Conservation (phyloP, 2,329 filamentous ascomycete genomes). For the Pseudocercospora fijiensis region DNA sequence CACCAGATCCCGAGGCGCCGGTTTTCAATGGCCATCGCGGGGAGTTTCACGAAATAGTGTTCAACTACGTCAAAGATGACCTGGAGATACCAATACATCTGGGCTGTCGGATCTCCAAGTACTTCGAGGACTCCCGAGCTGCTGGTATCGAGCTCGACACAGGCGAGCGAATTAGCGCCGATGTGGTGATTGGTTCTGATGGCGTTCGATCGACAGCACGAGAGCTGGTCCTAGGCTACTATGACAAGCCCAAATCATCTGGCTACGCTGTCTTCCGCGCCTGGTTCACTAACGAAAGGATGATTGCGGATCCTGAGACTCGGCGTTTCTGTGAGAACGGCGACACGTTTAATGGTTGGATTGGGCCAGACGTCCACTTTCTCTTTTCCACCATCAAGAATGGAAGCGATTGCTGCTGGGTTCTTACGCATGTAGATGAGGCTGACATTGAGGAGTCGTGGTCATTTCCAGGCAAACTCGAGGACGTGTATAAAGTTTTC, state of each 20-base stretch:
- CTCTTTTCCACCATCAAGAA: constrained; percentile 3
- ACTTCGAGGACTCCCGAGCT: background rate
- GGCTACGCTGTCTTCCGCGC: constrained; percentile 27
- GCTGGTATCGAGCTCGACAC: constrained; percentile 7
- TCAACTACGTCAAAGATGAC: constrained; percentile 3
- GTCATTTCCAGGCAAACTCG: constrained; percentile 2
- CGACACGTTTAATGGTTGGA: background rate
- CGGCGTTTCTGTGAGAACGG: constrained; percentile 46
- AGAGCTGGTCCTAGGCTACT: constrained; percentile 32
- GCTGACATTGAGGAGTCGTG: constrained; percentile 3
- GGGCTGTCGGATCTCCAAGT: constrained; percentile 1
- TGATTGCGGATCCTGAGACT: background rate
- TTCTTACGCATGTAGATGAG: background rate
- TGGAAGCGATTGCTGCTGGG: constrained; percentile 1
- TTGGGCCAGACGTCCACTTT: background rate
- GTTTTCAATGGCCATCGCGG: constrained; percentile 4
- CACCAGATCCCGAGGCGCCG: background rate
- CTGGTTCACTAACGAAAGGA: constrained; percentile 4
- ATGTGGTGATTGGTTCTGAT: constrained; percentile 35
- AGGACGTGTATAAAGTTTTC: constrained; percentile 4
- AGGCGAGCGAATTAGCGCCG: constrained; percentile 37
- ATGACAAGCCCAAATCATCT: constrained; percentile 36
- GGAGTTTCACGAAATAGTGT: constrained; percentile 4
- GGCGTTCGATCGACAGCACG: constrained; percentile 48
- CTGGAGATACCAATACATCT: constrained; percentile 9